Base-by-base conservation (phyloP, 768 basidiomycete genomes). In the Leccinum subgranulosum region DNA sequence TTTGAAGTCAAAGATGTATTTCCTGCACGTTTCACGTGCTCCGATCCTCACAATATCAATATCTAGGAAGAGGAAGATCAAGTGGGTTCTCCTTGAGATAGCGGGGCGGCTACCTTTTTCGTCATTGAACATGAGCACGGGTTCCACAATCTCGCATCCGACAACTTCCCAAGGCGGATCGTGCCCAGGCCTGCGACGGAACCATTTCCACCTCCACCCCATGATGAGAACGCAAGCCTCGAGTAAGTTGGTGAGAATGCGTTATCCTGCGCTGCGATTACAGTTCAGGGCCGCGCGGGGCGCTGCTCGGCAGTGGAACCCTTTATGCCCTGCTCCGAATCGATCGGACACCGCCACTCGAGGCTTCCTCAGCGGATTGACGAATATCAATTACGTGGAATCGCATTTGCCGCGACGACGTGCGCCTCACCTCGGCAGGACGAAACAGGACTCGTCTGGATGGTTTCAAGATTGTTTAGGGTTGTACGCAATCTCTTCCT, bases 151-250 rank as follows among this genome's bases (percentile, higher is more conserved):
- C 65, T 80, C 82, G 66, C 78, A 83, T 57, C 84, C 84, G 28
- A 90, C 85, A 43, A 91, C 88, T 74, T 92, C 90, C 90, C 90
- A 92, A 36, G 87, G 82, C 9, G 74, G 74, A 65, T 86, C 82
- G 53, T 51, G 56, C 25, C 41, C 19, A 19, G 46, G 46, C 60
- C 77, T 81, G 58, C 83, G 78, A 59, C 82, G 79, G 63, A 87
- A 81, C 60, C 74, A 74, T 64, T 65, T 69, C 60, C 76, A 74
- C 66, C 66, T 69, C 60, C 76, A 74, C 66, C 68, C 66, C 68
- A 73, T 71, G 54, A 53, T 19, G 48, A 47, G 58, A 57, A 61
- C 43, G 46, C 49, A 60, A 65, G 55, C 55, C 51, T 56, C 50
- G 31, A 55, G 64, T 39, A 59, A 59, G 64, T 62, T 48, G 57